Evolutionary conservation across 352 stramenopile genomes (phyloP), one percentile per base, ranked within the genome.

Genomic region (Phytophthora kernoviae): DNA sequence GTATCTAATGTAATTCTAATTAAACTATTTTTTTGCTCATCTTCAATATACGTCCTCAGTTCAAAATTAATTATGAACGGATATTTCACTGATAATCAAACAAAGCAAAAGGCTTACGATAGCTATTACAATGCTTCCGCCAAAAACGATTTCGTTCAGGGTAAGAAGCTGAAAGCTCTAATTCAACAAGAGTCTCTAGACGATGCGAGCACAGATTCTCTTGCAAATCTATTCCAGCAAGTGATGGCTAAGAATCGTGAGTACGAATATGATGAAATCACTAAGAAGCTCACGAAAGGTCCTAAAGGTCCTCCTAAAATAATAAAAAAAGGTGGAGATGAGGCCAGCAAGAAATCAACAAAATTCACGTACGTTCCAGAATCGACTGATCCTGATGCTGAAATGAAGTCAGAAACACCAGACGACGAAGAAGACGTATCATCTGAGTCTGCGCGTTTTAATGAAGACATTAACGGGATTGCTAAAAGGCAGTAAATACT

Each of bases 1-100:
- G 6, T 34, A n/a, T n/a, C n/a, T n/a, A n/a, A n/a, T n/a, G n/a
- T n/a, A n/a, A n/a, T n/a, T n/a, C n/a, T n/a, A n/a, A n/a, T 34
- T 34, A 5, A 34, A 34, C 11, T 11, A 11, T n/a, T 34, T 34
- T 34, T 34, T 64, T 64, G 51, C 52, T 52, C 45, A 52, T 1
- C 22, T 58, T 53, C 24, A 53, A 66, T 66, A 66, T 66, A 66
- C n/a, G n/a, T n/a, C n/a, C n/a, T n/a, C n/a, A n/a, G n/a, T n/a
- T n/a, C n/a, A n/a, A n/a, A n/a, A n/a, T 43, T 11, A 34, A 11
- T 11, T 11, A 34, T 54, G 61, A 61, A 70, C n/a, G n/a, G n/a
- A n/a, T n/a, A n/a, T n/a, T n/a, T n/a, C n/a, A n/a, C n/a, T n/a
- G n/a, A n/a, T n/a, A n/a, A n/a, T n/a, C n/a, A n/a, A n/a, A n/a